Evolutionary conservation across 805 yeast species (phyloP), one percentile per base, ranked within the genome.

Genomic region (Sporopachydermia lactativora): DNA sequence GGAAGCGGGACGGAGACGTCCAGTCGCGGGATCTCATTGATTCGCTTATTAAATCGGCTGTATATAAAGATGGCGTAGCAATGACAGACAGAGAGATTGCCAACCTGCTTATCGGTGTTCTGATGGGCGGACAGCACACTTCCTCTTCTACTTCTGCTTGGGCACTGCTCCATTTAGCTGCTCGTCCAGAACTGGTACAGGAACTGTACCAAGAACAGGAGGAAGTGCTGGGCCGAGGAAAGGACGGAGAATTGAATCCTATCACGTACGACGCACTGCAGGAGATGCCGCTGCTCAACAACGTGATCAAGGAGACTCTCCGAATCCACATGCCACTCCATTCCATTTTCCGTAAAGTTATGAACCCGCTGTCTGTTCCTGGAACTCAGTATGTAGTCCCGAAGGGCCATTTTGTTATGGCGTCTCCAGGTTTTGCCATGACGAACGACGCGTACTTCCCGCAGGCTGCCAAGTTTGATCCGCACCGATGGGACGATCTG

Each of bases 41-140:
- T 58, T 71, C 92, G 14, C 71, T 86, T 57, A 75, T 92, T 83
- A 73, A 75, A 51, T 70, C 67, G 51, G 80, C 88, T 35, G 76
- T 83, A 44, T 92, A 92, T 66, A 88, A 84, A 60, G 97, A 92
- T 57, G 98, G 98, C 52, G 77, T 78, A 39, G 70, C 71, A 54
- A 88, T 92, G 96, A 80, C 95, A 18, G 98, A 92, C 60, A 78
- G 79, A 59, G 95, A 92, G 64, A 85, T 92, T 55, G 92, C 97
- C 39, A 82, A 88, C 62, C 68, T 92, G 60, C 67, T 86, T 59
- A 89, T 92, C 61, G 98, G 97, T 60, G 81, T 92, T 42, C 70
- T 92, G 46, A 92, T 92, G 98, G 98, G 98, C 53, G 98, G 98
- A 47, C 98, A 92, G 67, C 98, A 92, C 61, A 92, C 98, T 18